phyloP scores from a whole-genome alignment of 2,329 filamentous ascomycete genomes.

The Chaetomium sp. region DNA sequence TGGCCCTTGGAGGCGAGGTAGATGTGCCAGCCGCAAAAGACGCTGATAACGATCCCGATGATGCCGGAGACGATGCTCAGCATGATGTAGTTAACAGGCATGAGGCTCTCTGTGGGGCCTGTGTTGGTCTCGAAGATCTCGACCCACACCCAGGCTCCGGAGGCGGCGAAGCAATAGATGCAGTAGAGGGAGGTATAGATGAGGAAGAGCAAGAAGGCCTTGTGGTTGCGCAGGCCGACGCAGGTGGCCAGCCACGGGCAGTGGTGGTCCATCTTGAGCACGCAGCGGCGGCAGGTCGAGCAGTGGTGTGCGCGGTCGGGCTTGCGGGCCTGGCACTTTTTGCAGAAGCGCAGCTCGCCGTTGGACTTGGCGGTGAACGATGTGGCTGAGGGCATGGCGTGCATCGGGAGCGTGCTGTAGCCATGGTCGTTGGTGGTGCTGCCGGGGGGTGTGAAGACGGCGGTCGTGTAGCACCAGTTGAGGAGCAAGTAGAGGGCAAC shows the following conservation, averaged over 20 bases:
- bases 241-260: conserved; percentile 97
- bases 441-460: conserved; percentile 88
- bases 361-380: conserved; percentile 90
- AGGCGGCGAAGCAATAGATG: conserved; percentile 71
- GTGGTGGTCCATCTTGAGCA: conserved; percentile 99
- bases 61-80: conserved; percentile 82
- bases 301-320: conserved; percentile 96
- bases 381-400: conserved; percentile 56
- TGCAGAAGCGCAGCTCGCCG: conserved; percentile 84
- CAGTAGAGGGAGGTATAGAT: conserved; percentile 85
- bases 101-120: conserved; percentile 65
- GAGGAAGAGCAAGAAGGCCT: conserved; percentile 87
- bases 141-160: conserved; percentile 74
- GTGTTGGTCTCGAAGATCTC: conserved; percentile 66
- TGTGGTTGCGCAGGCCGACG: conserved; percentile 90
- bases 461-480: conserved; percentile 84
- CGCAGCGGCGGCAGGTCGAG: conserved; percentile 86
- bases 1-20: conserved; percentile 70
- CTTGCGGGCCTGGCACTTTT: conserved; percentile 93
- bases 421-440: conserved; percentile 57
- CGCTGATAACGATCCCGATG: conserved; percentile 79
- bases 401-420: conserved; percentile 78
- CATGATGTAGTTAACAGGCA: conserved; percentile 88
- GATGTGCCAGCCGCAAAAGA: conserved; percentile 90
- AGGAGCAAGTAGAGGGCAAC: conserved; percentile 69